Percentiles rank a stretch among this genome's conserved stretches.
These are phyloP conservation scores for Epichloe elymi DNA, from an alignment of 2,329 filamentous ascomycete genomes.

Conservation along the genomic window DNA sequence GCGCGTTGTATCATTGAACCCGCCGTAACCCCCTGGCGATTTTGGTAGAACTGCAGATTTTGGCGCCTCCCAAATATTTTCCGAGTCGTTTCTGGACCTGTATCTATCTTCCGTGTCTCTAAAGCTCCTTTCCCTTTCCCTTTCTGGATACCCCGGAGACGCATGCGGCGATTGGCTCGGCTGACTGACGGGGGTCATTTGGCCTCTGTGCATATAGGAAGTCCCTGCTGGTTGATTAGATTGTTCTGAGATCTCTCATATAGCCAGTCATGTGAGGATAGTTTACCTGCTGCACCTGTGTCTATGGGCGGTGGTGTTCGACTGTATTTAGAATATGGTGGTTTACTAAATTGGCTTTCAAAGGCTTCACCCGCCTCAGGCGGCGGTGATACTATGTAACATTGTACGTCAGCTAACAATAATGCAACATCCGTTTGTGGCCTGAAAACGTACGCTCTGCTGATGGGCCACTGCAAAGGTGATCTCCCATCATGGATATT, in stretches of 20 bases:
- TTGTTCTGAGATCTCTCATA: background rate
- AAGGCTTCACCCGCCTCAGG: conserved; percentile 19
- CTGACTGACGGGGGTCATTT: conserved; percentile 51
- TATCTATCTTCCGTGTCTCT: conserved; percentile 33
- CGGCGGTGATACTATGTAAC: conserved; percentile 24
- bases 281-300: conserved; percentile 39
- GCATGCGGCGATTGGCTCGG: conserved; percentile 44
- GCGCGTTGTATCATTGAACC: conserved; percentile 18
- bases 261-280: too few relatives aligned
- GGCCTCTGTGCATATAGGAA: conserved; percentile 36
- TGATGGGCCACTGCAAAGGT: conserved; percentile 49
- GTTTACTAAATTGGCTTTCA: conserved; percentile 11
- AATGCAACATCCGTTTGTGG: background rate
- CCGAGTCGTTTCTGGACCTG: conserved; percentile 15
- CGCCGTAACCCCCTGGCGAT: conserved; percentile 38
- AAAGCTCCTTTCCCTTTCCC: conserved; percentile 22
- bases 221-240: conserved; percentile 1
- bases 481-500: conserved; percentile 76
- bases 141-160: conserved; percentile 48
- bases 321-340: conserved; percentile 23
- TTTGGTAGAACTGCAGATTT: background rate
- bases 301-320: conserved; percentile 35
- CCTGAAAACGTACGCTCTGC: conserved; percentile 29
- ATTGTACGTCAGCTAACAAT: background rate
- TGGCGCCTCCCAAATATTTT: background rate